Percentiles rank a stretch among this genome's conserved stretches.
These are phyloP conservation scores for Fusarium sp. DNA, from an alignment of 2,329 filamentous ascomycete species.

Conservation along the genomic window DNA sequence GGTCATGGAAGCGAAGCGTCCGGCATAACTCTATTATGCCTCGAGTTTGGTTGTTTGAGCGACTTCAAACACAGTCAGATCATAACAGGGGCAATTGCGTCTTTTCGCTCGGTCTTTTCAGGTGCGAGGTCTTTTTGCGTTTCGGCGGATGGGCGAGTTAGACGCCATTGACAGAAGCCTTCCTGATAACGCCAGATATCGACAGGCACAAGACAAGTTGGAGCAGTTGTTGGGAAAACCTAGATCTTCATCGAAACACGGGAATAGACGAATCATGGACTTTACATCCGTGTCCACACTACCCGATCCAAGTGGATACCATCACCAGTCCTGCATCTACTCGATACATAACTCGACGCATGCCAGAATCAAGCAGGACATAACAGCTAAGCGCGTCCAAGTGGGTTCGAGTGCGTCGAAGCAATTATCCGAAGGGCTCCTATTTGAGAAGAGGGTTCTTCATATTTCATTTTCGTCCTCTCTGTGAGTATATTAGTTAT, in stretches of 20 bases:
- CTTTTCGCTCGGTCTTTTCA: not conserved
- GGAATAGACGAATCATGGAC: conserved; percentile 4
- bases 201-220: not conserved
- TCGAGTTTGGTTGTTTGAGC: not conserved
- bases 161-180: not conserved
- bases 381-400: not conserved
- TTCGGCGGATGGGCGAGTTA: not conserved
- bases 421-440: not conserved
- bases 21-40: conserved; percentile 4
- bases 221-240: not conserved
- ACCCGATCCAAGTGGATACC: not conserved
- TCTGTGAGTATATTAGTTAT: not conserved
- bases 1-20: not conserved
- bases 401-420: not conserved
- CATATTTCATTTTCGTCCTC: not conserved
- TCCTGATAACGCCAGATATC: not conserved
- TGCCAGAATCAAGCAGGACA: not conserved
- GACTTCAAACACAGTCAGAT: not conserved
- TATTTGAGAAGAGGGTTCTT: not conserved
- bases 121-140: not conserved
- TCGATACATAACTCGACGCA: not conserved
- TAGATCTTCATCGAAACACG: not conserved
- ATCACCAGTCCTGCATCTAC: not conserved
- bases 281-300: conserved; percentile 1
- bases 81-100: not conserved